Conservation (phyloP, 257 asterid genomes). For the Solanum pimpinellifolium region DNA sequence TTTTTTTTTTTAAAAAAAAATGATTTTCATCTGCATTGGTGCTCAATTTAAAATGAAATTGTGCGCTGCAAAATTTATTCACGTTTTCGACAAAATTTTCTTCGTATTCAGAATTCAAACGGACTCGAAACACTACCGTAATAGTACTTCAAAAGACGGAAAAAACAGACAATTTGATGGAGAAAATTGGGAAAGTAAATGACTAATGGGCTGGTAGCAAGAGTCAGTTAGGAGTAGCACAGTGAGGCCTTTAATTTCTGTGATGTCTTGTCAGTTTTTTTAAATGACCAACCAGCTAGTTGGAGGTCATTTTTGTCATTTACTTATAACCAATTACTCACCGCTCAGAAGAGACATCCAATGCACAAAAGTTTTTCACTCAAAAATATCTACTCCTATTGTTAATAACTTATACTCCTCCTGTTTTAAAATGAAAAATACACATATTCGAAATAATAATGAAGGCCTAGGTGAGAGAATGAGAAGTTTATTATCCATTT, state of each 20-base stretch:
- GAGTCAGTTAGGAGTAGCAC: not conserved
- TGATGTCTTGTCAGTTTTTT: not conserved
- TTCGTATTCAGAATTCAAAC: too few species aligned
- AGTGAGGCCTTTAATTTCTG: not conserved
- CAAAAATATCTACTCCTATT: not conserved
- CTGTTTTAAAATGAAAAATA: too few species aligned
- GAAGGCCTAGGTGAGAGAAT: not conserved
- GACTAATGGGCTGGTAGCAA: not conserved
- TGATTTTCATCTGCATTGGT: too few species aligned
- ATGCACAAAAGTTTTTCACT: not conserved
- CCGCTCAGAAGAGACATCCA: not conserved
- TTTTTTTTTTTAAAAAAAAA: too few species aligned
- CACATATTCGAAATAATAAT: too few species aligned
- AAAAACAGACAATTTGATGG: not conserved
- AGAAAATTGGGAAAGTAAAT: not conserved
- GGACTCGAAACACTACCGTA: not conserved
- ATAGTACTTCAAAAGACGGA: not conserved
- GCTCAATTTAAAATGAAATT: not conserved
- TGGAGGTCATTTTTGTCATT: not conserved
- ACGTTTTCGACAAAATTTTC: accelerated
- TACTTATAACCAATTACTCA: not conserved
- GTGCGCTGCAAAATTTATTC: too few species aligned
- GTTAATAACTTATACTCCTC: not conserved
- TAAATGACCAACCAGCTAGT: not conserved
- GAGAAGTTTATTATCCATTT: not conserved